Base-by-base conservation (phyloP, 305 asterid species). In the Lippia alba region DNA sequence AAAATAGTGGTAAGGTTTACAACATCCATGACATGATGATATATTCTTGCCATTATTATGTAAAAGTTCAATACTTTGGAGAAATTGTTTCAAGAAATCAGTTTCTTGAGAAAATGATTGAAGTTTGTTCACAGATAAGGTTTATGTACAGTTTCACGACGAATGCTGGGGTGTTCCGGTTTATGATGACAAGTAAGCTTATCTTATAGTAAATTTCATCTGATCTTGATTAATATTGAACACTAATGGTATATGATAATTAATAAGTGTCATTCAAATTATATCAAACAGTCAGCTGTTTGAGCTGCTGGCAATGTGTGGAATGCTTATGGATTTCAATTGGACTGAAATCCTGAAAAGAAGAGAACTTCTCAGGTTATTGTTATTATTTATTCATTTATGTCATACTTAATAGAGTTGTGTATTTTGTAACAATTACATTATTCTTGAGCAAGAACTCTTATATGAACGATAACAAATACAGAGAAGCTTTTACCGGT, bases 131-230 rank as follows among this genome's bases (percentile, higher is more conserved):
- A 56, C 91, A 94, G 99, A 94, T 79, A 79, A 81, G 71, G 78
- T 84, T 64, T 94, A 91, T 69, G 87, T 94, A 8, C 88, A 86
- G 61, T 94, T 94, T 71, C 99, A 94, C 39, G 99, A 94, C 48
- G 96, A 94, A 59, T 94, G 97, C 83, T 94, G 99, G 99, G 99
- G 99, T 56, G 96, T 85, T 80, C 97, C 99, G 60, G 91, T 83
- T 64, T 91, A 91, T 74, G 99, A 94, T 72, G 99, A 91, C 70
- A 84, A 84, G 99, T 94, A 82, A 85, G 91, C 71, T 36, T 24
- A 1, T 8, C 20, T 51, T 51, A 16, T 16, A 51, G 30, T 16
- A 17, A 12, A 55, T 19, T 16, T 50, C 15, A 49, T 50, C n/a
- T 3, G n/a, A n/a, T n/a, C 32, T 44, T 19, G 2, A 51, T 20